Base-by-base conservation (phyloP, 257 asterid genomes). In the Penstemon eatonii region DNA sequence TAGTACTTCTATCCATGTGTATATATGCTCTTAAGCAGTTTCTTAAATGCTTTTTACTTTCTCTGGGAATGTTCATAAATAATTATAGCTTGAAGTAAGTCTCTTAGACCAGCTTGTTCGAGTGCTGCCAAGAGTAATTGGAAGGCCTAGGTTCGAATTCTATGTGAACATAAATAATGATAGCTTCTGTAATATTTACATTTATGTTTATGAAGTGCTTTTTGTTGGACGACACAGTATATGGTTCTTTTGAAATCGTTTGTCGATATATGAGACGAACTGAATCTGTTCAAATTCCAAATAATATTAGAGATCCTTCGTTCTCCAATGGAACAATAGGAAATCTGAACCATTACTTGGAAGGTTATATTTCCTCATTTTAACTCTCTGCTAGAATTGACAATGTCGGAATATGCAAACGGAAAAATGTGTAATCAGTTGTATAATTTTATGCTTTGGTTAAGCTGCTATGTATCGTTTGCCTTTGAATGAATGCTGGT, bases 401-500 rank as follows among this genome's bases (percentile, higher is more conserved):
- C 33, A 25, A 25, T 25, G 1, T 25, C 33, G 33, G 33, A 25
- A 25, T 25, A 25, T 25, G 33, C 33, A 25, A 25, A 25, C 2
- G 33, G 33, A 25, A 25, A 25, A 25, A 25, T 2, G 33, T 25
- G 33, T 25, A 1, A 25, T 25, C 33, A 25, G 33, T 25, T 25
- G 33, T 25, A 25, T 25, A 25, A 25, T 25, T 25, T 25, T 25
- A 25, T 25, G 33, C 33, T 25, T 25, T 25, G 33, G 2, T 25
- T 25, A 25, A 25, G 2, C 33, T 25, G 2, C 33, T 25, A 25
- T 25, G 33, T 25, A 25, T 25, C 33, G 33, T 25, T 1, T 25
- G 33, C 33, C 2, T 25, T 25, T 25, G 12, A 55, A 57, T 73
- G 8, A 68, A 68, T 38, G 47, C 57, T 42, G 44, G 47, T 76